These are phyloP conservation scores for Metschnikowia anglica DNA, from an alignment of 805 yeast genomes.

Conservation along the genomic window DNA sequence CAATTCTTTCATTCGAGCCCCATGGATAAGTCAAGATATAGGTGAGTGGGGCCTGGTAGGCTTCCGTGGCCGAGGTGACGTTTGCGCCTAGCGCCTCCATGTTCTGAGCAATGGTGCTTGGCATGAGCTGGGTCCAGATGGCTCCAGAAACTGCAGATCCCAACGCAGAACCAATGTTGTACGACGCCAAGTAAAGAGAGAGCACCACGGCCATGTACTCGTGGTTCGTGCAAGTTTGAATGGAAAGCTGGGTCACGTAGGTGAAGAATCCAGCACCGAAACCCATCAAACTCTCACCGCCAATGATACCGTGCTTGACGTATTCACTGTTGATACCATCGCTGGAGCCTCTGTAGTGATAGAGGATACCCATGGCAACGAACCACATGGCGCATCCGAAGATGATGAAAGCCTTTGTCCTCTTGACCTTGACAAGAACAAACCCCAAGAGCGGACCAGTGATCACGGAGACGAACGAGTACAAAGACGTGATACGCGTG, in stretches of 20 bases:
- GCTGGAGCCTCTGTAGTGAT: slow-evolving; percentile 52
- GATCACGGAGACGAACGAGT: slow-evolving; percentile 64
- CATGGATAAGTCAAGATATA: slow-evolving; percentile 50
- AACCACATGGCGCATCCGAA: slow-evolving; percentile 61
- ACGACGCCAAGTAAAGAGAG: slow-evolving; percentile 55
- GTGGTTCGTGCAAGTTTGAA: slow-evolving; percentile 58
- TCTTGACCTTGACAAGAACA: slow-evolving; percentile 44
- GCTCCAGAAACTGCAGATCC: slow-evolving; percentile 70
- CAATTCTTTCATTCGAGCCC: slow-evolving; percentile 63
- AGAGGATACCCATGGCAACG: slow-evolving; percentile 58
- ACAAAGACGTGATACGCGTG: slow-evolving; percentile 60
- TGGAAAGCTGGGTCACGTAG: slow-evolving; percentile 60
- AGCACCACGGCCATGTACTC: slow-evolving; percentile 63
- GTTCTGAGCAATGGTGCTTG: slow-evolving; percentile 39
- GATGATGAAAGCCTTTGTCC: slow-evolving; percentile 58
- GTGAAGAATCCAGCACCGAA: slow-evolving; percentile 75
- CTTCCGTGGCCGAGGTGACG: slow-evolving; percentile 26
- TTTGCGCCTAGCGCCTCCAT: slow-evolving; percentile 28
- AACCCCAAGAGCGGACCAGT: slow-evolving; percentile 60
- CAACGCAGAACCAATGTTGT: slow-evolving; percentile 62
- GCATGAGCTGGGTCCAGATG: slow-evolving; percentile 64
- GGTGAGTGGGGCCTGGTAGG: slow-evolving; percentile 51
- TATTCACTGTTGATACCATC: slow-evolving; percentile 33
- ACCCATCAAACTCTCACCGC: slow-evolving; percentile 62
- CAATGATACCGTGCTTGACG: slow-evolving; percentile 55